Base-by-base conservation (phyloP, 345 rosid genomes). In the Ceriops tagal region DNA sequence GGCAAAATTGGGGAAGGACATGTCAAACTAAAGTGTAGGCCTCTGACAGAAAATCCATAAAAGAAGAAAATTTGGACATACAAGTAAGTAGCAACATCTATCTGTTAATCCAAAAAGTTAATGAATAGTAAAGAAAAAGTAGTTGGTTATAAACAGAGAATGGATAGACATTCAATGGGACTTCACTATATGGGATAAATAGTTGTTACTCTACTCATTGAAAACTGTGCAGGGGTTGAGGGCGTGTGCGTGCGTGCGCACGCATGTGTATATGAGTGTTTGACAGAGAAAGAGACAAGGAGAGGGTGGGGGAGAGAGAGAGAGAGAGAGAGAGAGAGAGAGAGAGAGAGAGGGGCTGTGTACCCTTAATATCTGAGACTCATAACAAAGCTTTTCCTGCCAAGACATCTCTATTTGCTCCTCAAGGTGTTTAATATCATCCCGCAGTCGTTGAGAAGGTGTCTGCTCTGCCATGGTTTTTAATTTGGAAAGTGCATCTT, bases 281-380 rank as follows among this genome's bases (percentile, higher is more conserved):
- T 34, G 37, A 34, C 7, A 34, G 8, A 34, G 37, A 8, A 6
- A 34, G 9, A 1, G 37, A 34, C 6, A 34, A 1, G 8, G 10
- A 8, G 37, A 34, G 2, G 9, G 5, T 9, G 28, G n/a, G n/a
- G 37, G 15, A 67, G 53, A 66, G 11, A 39, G 30, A 61, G 69
- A 67, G 62, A 72, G 71, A 53, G 69, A 67, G 62, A 72, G 71
- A 53, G 32, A 5, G 22, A 30, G 31, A 56, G 7, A 58, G 53
- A 19, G 31, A 19, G 27, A 20, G 31, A 53, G 31, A 20, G 64
- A 74, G 65, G 39, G 49, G 19, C 18, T 39, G 58, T 72, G 61
- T 86, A 96, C 99, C 87, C 97, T 92, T 65, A 95, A 72, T 76
- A 96, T 83, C 81, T 92, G 99, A 75, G 99, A 96, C 71, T 92